Percentiles rank a stretch among this genome's conserved stretches.
Evolutionary conservation across 805 yeast genomes (phyloP).

Genomic region (Hanseniaspora hatyaiensis): DNA sequence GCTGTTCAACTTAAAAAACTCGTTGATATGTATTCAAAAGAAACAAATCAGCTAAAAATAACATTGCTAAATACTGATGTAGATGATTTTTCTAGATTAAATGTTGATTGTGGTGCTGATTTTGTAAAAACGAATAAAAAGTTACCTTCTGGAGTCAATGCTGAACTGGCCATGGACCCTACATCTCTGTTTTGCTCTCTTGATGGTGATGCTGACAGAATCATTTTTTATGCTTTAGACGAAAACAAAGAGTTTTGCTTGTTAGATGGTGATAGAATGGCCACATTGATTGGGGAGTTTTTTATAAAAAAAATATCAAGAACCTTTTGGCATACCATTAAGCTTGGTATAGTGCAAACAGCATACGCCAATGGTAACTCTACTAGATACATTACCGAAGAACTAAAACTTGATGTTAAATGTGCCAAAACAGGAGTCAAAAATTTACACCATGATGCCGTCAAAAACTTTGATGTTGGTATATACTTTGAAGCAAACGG

Average conservation of each 20-base stretch:
- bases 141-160: conserved; percentile 44
- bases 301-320: conserved; percentile 44
- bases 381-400: conserved; percentile 53
- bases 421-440: conserved; percentile 95
- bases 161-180: not conserved
- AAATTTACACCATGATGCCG: conserved; percentile 82
- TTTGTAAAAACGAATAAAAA: conserved; percentile 81
- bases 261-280: conserved; percentile 88
- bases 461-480: conserved; percentile 74
- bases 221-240: conserved; percentile 61
- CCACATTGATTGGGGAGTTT: conserved; percentile 67
- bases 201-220: conserved; percentile 96
- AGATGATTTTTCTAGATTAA: conserved; percentile 46
- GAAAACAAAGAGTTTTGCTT: conserved; percentile 35
- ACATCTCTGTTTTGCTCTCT: conserved; percentile 59
- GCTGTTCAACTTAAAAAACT: conserved; percentile 56
- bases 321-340: conserved; percentile 22
- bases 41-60: conserved; percentile 33
- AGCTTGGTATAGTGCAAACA: conserved; percentile 84
- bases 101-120: conserved; percentile 86
- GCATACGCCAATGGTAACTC: conserved; percentile 96
- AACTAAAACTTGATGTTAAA: conserved; percentile 60
- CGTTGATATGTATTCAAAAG: conserved; percentile 28
- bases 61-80: conserved; percentile 43
- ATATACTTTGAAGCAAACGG: conserved; percentile 97